phyloP scores from a whole-genome alignment of 2,329 filamentous ascomycete species.

The Dothiorella sarmentorum region DNA sequence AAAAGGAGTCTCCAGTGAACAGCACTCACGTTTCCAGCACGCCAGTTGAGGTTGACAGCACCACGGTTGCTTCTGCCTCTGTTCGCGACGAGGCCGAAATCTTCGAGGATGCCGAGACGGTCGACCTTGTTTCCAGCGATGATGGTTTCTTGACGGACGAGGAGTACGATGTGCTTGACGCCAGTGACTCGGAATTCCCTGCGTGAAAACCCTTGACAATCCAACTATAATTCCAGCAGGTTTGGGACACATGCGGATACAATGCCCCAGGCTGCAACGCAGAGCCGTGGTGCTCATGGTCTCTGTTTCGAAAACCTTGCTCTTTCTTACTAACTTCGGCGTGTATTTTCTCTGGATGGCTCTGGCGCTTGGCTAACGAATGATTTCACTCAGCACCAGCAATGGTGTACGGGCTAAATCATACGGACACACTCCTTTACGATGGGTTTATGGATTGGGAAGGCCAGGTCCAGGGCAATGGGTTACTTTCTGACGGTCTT shows the following conservation, averaged over 20 bases:
- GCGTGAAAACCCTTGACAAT: background rate
- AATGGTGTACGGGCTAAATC: background rate
- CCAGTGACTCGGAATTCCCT: slow-evolving; percentile 61
- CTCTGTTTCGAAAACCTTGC: background rate
- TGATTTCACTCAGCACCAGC: slow-evolving; percentile 1
- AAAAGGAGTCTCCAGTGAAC: slow-evolving; percentile 83
- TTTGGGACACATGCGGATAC: background rate
- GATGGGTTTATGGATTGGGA: background rate
- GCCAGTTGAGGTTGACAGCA: slow-evolving; percentile 26
- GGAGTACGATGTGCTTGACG: slow-evolving; percentile 96
- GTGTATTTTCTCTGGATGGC: slow-evolving; percentile 14
- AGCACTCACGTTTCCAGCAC: slow-evolving; percentile 59
- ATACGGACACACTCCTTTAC: slow-evolving; percentile 6
- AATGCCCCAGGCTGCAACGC: background rate
- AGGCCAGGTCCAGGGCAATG: background rate
- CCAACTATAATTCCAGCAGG: background rate
- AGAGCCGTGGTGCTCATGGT: background rate
- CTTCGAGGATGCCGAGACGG: slow-evolving; percentile 57
- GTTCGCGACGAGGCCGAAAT: slow-evolving; percentile 52
- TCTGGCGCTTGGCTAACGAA: slow-evolving; percentile 12
- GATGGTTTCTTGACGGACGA: slow-evolving; percentile 91
- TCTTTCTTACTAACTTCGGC: slow-evolving; percentile 7
- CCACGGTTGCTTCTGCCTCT: slow-evolving; percentile 35
- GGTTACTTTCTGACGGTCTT: background rate
- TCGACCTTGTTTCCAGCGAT: slow-evolving; percentile 52